Conservation (phyloP, 208 protist genomes). For the Porcisia hertigi region DNA sequence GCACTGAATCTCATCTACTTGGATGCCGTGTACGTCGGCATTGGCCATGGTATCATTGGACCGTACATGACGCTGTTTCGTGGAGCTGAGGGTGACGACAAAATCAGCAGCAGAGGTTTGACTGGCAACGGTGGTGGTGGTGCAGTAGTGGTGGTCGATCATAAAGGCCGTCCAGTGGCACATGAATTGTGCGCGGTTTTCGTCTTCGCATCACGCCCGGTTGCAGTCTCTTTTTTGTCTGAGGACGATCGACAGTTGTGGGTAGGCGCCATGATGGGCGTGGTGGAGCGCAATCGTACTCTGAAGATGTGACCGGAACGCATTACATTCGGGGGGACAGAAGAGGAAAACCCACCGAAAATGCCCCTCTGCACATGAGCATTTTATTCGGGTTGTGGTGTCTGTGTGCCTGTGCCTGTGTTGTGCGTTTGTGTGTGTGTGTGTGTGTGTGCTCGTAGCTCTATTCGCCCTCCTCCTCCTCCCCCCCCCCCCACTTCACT, state of each 20-base stretch:
- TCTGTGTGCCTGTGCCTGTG: no score
- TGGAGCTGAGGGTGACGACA: not conserved
- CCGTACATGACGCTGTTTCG: slow-evolving; percentile 22
- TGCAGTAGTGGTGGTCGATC: slow-evolving; percentile 34
- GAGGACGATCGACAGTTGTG: slow-evolving; percentile 68
- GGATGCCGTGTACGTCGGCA: slow-evolving; percentile 46
- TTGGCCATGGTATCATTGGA: slow-evolving; percentile 18
- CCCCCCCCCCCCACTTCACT: no score
- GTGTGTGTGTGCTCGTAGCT: no score
- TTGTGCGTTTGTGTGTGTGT: no score
- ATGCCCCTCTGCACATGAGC: not conserved
- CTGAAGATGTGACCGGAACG: slow-evolving; percentile 11
- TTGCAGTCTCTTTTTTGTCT: slow-evolving; percentile 62
- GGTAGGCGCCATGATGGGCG: slow-evolving; percentile 67
- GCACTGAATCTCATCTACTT: slow-evolving; percentile 52
- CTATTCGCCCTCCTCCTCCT: no score
- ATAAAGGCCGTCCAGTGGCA: slow-evolving; percentile 34
- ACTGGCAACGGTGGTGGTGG: not conserved
- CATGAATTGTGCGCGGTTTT: slow-evolving; percentile 60
- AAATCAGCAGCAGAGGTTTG: not conserved
- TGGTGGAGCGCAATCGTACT: slow-evolving; percentile 67
- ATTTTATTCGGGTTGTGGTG: no score
- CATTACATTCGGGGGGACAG: not conserved
- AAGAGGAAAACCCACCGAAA: not conserved
- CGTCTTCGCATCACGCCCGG: slow-evolving; percentile 42